Conservation (phyloP, 768 basidiomycete species). For the Mycena vulgaris region DNA sequence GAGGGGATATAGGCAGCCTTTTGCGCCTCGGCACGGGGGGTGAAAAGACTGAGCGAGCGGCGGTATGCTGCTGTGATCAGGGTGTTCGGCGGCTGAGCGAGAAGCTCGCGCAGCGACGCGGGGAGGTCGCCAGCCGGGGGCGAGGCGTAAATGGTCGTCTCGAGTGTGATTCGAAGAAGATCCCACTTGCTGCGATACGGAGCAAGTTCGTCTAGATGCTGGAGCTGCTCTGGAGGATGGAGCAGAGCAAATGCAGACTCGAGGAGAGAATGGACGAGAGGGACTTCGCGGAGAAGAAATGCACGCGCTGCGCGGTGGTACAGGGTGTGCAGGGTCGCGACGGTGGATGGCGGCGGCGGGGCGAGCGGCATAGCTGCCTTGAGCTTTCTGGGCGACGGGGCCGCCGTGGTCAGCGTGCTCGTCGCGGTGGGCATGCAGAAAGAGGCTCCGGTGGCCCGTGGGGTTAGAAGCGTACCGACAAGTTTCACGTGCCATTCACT, state of each 20-base stretch:
- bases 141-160: constrained; percentile 79
- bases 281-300: constrained; percentile 81
- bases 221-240: constrained; percentile 51
- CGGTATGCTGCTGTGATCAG: constrained; percentile 70
- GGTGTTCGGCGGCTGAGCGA: constrained; percentile 71
- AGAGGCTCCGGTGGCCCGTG: too few relatives aligned
- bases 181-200: constrained; percentile 87
- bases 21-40: constrained; percentile 56
- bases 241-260: constrained; percentile 79
- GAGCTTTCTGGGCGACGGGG: constrained; percentile 47
- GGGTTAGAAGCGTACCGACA: too few relatives aligned
- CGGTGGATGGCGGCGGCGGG: constrained; percentile 45
- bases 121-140: constrained; percentile 67
- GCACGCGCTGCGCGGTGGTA: constrained; percentile 86
- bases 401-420: constrained; percentile 53
- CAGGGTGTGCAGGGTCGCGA: constrained; percentile 74
- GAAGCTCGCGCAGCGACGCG: constrained; percentile 63
- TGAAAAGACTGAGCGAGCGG: constrained; percentile 80
- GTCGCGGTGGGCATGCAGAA: constrained; percentile 68
- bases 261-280: constrained; percentile 76
- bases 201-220: constrained; percentile 58
- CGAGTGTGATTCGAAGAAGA: constrained; percentile 86
- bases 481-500: not conserved
- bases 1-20: constrained; percentile 75
- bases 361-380: constrained; percentile 46